phyloP scores from a whole-genome alignment of 139 green algal species.

The Chlamydomonas urium region DNA sequence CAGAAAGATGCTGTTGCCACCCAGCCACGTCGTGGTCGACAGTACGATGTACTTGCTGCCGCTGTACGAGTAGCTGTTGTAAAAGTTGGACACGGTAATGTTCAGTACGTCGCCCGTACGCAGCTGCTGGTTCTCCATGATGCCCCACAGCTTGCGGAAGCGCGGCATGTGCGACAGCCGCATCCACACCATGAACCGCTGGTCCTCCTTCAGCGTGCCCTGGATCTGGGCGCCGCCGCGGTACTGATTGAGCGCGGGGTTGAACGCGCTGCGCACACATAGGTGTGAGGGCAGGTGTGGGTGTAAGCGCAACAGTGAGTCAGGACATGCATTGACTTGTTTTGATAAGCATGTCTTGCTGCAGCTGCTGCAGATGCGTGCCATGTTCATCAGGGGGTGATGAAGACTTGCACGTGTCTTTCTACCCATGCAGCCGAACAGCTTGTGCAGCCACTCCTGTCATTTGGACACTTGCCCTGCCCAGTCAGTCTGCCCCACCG shows the following conservation, averaged over 20 bases:
- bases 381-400: too few relatives aligned
- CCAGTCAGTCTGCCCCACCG: too few relatives aligned
- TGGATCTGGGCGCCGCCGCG: conserved; percentile 1
- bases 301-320: too few relatives aligned
- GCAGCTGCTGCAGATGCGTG: too few relatives aligned
- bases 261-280: conserved; percentile 11
- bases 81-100: conserved; percentile 36
- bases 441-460: too few relatives aligned
- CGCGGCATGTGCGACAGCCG: conserved; percentile 61
- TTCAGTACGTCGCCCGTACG: conserved; percentile 34
- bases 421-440: too few relatives aligned
- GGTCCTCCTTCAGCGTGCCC: not conserved
- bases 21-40: conserved; percentile 74
- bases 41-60: conserved; percentile 73
- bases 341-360: too few relatives aligned
- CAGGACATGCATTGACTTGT: too few relatives aligned
- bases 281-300: too few relatives aligned
- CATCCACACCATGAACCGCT: conserved; percentile 72
- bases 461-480: too few relatives aligned
- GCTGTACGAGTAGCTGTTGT: conserved; percentile 80
- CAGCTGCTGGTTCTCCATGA: conserved; percentile 31
- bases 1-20: conserved; percentile 73
- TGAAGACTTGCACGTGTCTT: too few relatives aligned
- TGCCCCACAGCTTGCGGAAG: conserved; percentile 66
- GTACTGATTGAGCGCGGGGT: conserved; percentile 6